A percentile compares a stretch with the other conserved stretches of the same genome.
Conservation (phyloP, 768 basidiomycete genomes). For the Dentipellis fragilis region DNA sequence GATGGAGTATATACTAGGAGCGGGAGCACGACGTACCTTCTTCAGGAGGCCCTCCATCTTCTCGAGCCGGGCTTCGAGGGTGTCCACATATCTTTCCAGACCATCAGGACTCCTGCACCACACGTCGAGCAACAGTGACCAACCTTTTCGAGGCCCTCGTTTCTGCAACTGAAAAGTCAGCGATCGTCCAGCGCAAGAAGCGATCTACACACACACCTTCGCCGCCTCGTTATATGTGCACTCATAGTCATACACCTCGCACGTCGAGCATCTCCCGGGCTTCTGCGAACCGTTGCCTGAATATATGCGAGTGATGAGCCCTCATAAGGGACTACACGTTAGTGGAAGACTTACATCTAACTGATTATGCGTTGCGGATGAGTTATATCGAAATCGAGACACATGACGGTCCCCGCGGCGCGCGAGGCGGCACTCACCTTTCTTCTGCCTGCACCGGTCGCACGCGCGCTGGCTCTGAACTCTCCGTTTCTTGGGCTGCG, state of each 20-base stretch:
- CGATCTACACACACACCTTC: constrained; percentile 1
- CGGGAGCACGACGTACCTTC: constrained; percentile 2
- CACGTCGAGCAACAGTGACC: too few relatives aligned
- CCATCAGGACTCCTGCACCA: background rate
- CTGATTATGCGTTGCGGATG: background rate
- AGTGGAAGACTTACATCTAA: constrained; percentile 4
- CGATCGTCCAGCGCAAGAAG: too few relatives aligned
- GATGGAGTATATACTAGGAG: too few relatives aligned
- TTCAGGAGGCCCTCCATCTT: constrained; percentile 14
- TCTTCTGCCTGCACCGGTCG: constrained; percentile 14
- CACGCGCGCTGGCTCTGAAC: constrained; percentile 8
- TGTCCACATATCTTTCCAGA: constrained; percentile 9
- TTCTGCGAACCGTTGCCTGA: constrained; percentile 8
- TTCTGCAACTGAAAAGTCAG: background rate
- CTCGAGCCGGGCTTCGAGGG: constrained; percentile 12
- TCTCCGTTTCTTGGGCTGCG: constrained; percentile 8
- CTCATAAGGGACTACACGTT: too few relatives aligned
- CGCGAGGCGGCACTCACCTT: constrained; percentile 4
- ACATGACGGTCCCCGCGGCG: too few relatives aligned
- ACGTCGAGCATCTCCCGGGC: constrained; percentile 6
- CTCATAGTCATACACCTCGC: background rate
- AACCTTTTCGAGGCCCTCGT: constrained; percentile 14
- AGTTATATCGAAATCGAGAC: too few relatives aligned
- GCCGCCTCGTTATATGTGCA: constrained; percentile 11
- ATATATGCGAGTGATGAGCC: background rate